Conservation (phyloP, 768 basidiomycete genomes). For the Amyloporia xantha region DNA sequence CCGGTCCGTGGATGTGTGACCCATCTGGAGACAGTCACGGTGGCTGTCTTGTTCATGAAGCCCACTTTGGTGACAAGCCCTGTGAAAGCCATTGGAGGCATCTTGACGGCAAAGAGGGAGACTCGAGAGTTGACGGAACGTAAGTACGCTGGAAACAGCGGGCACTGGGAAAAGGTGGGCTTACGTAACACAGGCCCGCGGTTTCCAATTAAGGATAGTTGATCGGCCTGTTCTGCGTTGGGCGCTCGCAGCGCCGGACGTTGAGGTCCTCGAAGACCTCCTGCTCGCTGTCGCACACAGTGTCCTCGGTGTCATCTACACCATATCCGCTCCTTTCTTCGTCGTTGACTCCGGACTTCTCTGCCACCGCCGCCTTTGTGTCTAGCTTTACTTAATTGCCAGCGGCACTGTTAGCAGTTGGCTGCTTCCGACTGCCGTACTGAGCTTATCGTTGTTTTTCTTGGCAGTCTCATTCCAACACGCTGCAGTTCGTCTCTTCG, state of each 20-base stretch:
- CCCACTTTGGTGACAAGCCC: conserved; percentile 78
- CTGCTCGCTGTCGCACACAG: background rate
- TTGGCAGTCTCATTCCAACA: background rate
- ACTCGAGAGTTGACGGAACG: background rate
- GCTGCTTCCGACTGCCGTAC: background rate
- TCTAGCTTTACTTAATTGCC: background rate
- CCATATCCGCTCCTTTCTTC: conserved; percentile 11
- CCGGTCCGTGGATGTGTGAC: conserved; percentile 67
- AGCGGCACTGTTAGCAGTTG: background rate
- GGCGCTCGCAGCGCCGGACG: background rate
- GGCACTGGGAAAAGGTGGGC: background rate
- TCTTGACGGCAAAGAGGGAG: conserved; percentile 22
- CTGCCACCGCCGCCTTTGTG: background rate
- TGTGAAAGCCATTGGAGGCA: conserved; percentile 74
- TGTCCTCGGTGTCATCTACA: conserved; percentile 7
- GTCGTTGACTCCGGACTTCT: background rate
- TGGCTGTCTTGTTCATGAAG: conserved; percentile 79
- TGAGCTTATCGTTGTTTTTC: background rate
- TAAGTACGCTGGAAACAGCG: background rate
- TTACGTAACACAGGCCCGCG: background rate
- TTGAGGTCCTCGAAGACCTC: background rate
- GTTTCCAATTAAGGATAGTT: background rate
- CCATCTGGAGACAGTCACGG: conserved; percentile 73
- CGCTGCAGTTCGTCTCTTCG: background rate
- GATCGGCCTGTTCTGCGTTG: background rate